Evolutionary conservation across 495 filamentous ascomycete genomes (phyloP).

Genomic region (Trichoderma orchidacearum): DNA sequence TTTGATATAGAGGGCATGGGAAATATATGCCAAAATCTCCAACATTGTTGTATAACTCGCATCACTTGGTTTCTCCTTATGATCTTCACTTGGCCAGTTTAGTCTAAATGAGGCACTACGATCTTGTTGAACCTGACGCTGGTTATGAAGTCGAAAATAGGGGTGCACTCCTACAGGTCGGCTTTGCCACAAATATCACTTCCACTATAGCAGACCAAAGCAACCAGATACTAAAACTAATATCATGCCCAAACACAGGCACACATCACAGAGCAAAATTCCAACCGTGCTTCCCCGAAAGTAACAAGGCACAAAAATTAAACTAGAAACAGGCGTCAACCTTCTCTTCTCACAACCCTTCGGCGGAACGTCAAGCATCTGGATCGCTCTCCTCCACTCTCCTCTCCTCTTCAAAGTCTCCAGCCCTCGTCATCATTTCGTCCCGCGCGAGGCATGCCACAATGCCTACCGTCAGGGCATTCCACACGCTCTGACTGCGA

Average conservation of each 20-base stretch:
- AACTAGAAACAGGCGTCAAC: not conserved
- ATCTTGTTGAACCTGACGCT: no score
- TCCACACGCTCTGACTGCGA: slow-evolving; percentile 3
- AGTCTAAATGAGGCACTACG: no score
- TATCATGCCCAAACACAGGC: no score
- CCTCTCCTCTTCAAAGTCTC: not conserved
- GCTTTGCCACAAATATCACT: no score
- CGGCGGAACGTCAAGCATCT: not conserved
- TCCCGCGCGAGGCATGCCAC: slow-evolving; percentile 2
- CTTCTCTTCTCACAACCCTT: not conserved
- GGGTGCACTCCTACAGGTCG: no score
- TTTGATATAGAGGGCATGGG: slow-evolving; percentile 1
- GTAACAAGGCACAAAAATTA: not conserved
- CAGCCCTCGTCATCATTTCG: slow-evolving; percentile 2
- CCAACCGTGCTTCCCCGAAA: no score
- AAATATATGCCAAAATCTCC: not conserved
- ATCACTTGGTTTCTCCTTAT: not conserved
- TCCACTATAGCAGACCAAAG: no score
- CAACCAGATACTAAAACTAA: not conserved
- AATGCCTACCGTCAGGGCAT: slow-evolving; percentile 3
- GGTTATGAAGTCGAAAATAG: no score
- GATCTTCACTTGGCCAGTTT: no score
- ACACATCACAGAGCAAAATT: not conserved
- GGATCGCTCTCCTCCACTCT: not conserved
- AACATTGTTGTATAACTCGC: not conserved